Evolutionary conservation across 371 early-diverging fungal genomes (phyloP).

Genomic region (Batkoa obscura): DNA sequence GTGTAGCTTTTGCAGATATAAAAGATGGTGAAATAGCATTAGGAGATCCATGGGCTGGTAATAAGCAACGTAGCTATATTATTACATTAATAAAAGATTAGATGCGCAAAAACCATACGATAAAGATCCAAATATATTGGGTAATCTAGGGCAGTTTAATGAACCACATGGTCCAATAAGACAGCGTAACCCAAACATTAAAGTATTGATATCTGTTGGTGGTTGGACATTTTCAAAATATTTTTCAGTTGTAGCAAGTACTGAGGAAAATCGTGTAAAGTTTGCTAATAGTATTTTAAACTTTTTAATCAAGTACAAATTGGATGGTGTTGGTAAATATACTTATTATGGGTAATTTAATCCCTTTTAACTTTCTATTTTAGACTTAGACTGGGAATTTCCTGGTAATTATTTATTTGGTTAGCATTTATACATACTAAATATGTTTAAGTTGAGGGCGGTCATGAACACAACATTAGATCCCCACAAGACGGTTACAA

Average conservation of each 20-base stretch:
- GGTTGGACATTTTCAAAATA: neutral
- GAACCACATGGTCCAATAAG: neutral
- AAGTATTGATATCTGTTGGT: slow-evolving; percentile 1
- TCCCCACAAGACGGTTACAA: neutral
- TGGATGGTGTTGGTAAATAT: slow-evolving; percentile 4
- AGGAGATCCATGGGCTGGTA: slow-evolving; percentile 1
- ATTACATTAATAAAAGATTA: neutral
- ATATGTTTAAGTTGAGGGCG: neutral
- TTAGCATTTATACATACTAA: neutral
- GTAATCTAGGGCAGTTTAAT: neutral
- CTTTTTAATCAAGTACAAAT: neutral
- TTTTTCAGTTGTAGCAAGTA: neutral
- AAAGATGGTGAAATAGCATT: neutral
- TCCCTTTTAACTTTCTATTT: slow-evolving; percentile 1
- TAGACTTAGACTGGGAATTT: slow-evolving; percentile 5
- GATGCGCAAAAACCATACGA: neutral
- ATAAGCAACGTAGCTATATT: neutral
- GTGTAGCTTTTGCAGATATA: neutral
- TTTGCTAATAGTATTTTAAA: neutral
- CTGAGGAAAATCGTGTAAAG: neutral
- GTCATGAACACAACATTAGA: neutral
- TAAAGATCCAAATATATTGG: neutral
- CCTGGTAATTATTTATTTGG: neutral
- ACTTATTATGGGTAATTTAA: neutral
- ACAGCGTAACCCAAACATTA: slow-evolving; percentile 1